These are phyloP conservation scores for Coniella vitis DNA, from an alignment of 2,329 filamentous ascomycete species.

Conservation along the genomic window DNA sequence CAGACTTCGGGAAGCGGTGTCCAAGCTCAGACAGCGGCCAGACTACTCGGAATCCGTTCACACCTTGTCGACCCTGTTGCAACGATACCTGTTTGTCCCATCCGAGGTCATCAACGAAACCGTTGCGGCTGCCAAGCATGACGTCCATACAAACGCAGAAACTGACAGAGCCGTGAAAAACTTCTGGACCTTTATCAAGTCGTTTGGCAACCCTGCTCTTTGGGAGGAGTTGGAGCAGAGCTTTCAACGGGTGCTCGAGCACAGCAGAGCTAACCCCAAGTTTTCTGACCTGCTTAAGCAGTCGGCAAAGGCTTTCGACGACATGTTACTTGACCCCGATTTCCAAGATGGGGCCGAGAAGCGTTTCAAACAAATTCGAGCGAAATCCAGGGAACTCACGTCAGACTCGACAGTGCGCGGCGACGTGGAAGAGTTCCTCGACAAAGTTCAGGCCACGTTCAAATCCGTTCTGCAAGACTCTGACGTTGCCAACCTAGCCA, in stretches of 20 bases:
- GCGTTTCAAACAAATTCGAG: slow-evolving; percentile 43
- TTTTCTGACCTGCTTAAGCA: slow-evolving; percentile 74
- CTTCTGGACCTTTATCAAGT: slow-evolving; percentile 73
- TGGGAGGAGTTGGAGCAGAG: slow-evolving; percentile 70
- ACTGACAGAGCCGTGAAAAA: slow-evolving; percentile 70
- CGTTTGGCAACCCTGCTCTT: slow-evolving; percentile 65
- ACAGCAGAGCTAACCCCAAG: slow-evolving; percentile 70
- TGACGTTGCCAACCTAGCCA: slow-evolving; percentile 62
- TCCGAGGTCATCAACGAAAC: slow-evolving; percentile 65
- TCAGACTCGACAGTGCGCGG: slow-evolving; percentile 61
- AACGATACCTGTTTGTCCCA: slow-evolving; percentile 72
- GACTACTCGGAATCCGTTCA: slow-evolving; percentile 87
- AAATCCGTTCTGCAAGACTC: slow-evolving; percentile 63
- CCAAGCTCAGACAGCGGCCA: slow-evolving; percentile 64
- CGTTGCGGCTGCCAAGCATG: slow-evolving; percentile 58
- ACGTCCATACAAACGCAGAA: slow-evolving; percentile 66
- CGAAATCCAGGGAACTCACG: slow-evolving; percentile 55
- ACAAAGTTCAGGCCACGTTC: slow-evolving; percentile 61
- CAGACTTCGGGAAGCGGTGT: slow-evolving; percentile 69
- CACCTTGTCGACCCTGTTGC: slow-evolving; percentile 65
- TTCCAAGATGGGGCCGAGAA: slow-evolving; percentile 72
- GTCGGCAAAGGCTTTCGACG: slow-evolving; percentile 66
- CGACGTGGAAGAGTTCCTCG: slow-evolving; percentile 66
- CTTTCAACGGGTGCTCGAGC: slow-evolving; percentile 64
- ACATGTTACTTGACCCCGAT: slow-evolving; percentile 75